Evolutionary conservation across 257 asterid species (phyloP).

Genomic region (Perilla frutescens): DNA sequence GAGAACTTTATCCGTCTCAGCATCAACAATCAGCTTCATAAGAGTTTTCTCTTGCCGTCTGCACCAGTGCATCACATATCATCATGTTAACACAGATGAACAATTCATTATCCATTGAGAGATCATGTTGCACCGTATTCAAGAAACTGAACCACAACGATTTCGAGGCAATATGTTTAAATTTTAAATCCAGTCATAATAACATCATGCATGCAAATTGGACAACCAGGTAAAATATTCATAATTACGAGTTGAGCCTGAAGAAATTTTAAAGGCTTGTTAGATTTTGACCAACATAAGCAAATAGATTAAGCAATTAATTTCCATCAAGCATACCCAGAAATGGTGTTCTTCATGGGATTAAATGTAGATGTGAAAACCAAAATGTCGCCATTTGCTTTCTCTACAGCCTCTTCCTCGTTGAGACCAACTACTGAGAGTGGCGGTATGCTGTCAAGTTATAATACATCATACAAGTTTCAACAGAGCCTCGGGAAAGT

Average conservation of each 20-base stretch:
- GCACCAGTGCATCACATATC: conserved; percentile 24
- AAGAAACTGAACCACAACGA: not conserved
- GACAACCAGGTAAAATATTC: not conserved
- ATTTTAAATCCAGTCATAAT: not conserved
- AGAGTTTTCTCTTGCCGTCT: conserved; percentile 92
- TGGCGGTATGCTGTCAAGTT: conserved; percentile 90
- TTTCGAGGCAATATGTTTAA: not conserved
- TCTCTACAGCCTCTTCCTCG: conserved; percentile 86
- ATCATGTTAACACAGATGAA: conserved; percentile 15
- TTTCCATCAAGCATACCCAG: conserved; percentile 63
- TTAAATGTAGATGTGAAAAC: conserved; percentile 88
- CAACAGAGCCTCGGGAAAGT: conserved; percentile 11
- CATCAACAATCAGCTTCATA: conserved; percentile 93
- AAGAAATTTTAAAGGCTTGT: not conserved
- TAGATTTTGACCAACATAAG: not conserved
- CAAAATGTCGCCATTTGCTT: conserved; percentile 74
- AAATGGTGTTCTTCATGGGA: conserved; percentile 97
- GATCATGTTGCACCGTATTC: not conserved
- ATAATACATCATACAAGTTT: conserved; percentile 17
- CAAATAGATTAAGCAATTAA: conserved; percentile 3
- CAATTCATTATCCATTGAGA: not conserved
- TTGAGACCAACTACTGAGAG: conserved; percentile 91
- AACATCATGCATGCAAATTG: not conserved
- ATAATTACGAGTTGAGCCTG: not conserved
- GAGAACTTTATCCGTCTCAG: conserved; percentile 86